phyloP scores from a whole-genome alignment of 2,329 filamentous ascomycete genomes.

The Rachicladosporium sp. region DNA sequence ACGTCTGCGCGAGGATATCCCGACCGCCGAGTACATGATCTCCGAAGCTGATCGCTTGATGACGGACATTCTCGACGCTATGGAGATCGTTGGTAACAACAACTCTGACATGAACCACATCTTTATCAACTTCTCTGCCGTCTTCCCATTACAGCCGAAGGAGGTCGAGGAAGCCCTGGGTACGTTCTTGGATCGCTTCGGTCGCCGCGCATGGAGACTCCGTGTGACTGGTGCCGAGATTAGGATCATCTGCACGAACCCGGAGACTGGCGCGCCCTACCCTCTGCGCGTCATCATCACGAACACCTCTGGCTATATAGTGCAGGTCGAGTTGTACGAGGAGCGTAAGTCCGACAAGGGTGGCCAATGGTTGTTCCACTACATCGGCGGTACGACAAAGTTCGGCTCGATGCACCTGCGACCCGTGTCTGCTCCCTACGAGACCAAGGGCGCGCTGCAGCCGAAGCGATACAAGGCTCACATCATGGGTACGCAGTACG shows the following conservation, averaged over 20 bases:
- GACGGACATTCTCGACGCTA: constrained; percentile 92
- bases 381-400: constrained; percentile 88
- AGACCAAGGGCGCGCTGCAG: constrained; percentile 96
- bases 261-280: constrained; percentile 68
- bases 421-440: constrained; percentile 81
- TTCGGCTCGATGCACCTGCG: constrained; percentile 91
- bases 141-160: constrained; percentile 80
- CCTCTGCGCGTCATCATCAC: constrained; percentile 92
- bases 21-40: constrained; percentile 95
- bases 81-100: constrained; percentile 98
- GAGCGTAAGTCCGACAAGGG: constrained; percentile 97
- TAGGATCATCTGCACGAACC: constrained; percentile 93
- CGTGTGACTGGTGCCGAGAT: constrained; percentile 97
- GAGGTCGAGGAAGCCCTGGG: constrained; percentile 89
- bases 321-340: constrained; percentile 93
- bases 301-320: constrained; percentile 96
- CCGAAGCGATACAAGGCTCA: constrained; percentile 99
- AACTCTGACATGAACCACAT: constrained; percentile 99
- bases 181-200: constrained; percentile 93
- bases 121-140: constrained; percentile 98
- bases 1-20: constrained; percentile 89
- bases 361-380: constrained; percentile 91
- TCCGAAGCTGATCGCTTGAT: constrained; percentile 93
- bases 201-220: constrained; percentile 85
- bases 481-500: constrained; percentile 97